These are phyloP conservation scores for Eucalyptus shirleyi DNA, from an alignment of 345 rosid species.

Conservation along the genomic window DNA sequence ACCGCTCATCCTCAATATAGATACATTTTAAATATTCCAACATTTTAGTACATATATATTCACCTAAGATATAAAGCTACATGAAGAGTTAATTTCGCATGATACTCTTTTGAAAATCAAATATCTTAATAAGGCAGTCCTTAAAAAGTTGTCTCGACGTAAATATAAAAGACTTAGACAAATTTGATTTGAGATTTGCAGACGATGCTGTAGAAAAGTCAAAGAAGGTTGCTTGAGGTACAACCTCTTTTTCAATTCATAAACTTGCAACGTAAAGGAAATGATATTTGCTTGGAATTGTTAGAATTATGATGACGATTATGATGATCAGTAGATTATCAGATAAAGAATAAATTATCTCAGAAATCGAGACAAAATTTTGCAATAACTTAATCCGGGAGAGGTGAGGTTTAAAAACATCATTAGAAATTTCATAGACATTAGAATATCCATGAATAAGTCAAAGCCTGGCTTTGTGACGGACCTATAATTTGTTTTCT, in stretches of 20 bases:
- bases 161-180: not conserved
- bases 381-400: not conserved
- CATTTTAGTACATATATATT: not conserved
- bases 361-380: not conserved
- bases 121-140: not conserved
- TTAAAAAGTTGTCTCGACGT: not conserved
- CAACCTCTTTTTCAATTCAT: not conserved
- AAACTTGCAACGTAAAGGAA: not conserved
- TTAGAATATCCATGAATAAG: not conserved
- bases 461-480: not conserved
- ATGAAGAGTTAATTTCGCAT: not conserved
- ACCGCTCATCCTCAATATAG: too few relatives aligned
- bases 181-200: not conserved
- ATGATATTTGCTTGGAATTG: not conserved
- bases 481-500: not conserved
- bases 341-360: not conserved
- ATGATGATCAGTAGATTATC: not conserved
- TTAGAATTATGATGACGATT: not conserved
- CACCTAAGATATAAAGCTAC: not conserved
- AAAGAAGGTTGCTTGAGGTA: not conserved
- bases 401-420: not conserved
- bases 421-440: not conserved
- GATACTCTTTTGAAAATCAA: not conserved
- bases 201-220: not conserved
- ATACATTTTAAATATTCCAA: not conserved